phyloP scores from a whole-genome alignment of 2,329 filamentous ascomycete genomes.

The Penicillium sp. region DNA sequence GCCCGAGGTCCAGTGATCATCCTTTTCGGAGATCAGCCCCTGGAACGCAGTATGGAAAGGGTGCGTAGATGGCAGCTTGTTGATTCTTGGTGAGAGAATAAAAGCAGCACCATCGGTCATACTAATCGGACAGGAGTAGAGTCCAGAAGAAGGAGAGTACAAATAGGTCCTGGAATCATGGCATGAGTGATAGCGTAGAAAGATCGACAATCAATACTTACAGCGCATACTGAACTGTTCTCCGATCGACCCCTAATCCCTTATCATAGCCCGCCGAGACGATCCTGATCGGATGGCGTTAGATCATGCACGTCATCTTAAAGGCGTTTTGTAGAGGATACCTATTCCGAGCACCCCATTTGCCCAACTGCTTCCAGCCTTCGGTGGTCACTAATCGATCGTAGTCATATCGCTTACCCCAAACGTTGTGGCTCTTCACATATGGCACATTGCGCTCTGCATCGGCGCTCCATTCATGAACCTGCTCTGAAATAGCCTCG shows the following conservation, averaged over 20 bases:
- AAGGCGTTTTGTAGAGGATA: conserved; percentile 15
- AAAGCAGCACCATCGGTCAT: conserved; percentile 54
- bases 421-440: conserved; percentile 60
- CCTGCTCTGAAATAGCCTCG: conserved; percentile 33
- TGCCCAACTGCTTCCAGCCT: conserved; percentile 57
- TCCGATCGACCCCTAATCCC: background rate
- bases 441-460: conserved; percentile 66
- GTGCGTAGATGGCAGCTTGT: conserved; percentile 11
- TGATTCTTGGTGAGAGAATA: conserved; percentile 28
- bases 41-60: conserved; percentile 30
- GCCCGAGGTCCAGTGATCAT: conserved; percentile 37
- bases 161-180: conserved; percentile 47
- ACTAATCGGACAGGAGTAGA: conserved; percentile 64
- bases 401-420: conserved; percentile 55
- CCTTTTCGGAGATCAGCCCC: conserved; percentile 29
- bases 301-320: conserved; percentile 25
- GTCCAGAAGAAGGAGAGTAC: conserved; percentile 60
- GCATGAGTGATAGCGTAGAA: background rate
- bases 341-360: conserved; percentile 36
- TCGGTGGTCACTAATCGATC: conserved; percentile 63
- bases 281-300: conserved; percentile 1
- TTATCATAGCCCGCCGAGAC: background rate
- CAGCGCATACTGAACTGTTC: conserved; percentile 8
- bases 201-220: background rate
- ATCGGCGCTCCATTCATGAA: conserved; percentile 50